phyloP scores from a whole-genome alignment of 2,329 filamentous ascomycete species.

The Aspergillus caelatus region DNA sequence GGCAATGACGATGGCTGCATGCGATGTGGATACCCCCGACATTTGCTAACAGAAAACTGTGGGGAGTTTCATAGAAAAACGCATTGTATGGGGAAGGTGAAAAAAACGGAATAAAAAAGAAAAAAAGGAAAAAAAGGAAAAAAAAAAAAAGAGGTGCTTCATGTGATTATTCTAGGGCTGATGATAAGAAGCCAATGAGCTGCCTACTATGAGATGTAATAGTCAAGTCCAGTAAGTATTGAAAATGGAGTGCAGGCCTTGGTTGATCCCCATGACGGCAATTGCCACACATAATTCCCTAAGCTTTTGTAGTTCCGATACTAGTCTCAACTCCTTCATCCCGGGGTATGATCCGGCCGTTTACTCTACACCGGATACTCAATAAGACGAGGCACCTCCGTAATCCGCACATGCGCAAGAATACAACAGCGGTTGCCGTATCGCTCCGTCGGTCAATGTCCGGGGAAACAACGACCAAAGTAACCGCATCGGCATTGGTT shows the following conservation, averaged over 20 bases:
- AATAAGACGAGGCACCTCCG: not conserved
- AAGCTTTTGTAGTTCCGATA: not conserved
- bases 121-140: not conserved
- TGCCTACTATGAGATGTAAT: not conserved
- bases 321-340: not conserved
- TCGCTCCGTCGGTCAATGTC: not conserved
- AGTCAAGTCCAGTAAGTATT: not conserved
- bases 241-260: not conserved
- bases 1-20: not conserved
- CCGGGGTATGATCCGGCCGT: no score
- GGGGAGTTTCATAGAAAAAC: not conserved
- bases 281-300: not conserved
- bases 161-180: not conserved
- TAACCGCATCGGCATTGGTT: not conserved
- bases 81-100: not conserved
- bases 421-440: not conserved
- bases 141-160: not conserved
- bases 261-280: not conserved
- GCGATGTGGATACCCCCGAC: not conserved
- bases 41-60: not conserved
- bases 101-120: not conserved
- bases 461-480: not conserved
- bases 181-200: not conserved
- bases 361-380: not conserved
- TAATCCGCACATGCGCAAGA: not conserved